Evolutionary conservation across 2,329 filamentous ascomycete species (phyloP).

Genomic region (Pseudogymnoascus sp.): DNA sequence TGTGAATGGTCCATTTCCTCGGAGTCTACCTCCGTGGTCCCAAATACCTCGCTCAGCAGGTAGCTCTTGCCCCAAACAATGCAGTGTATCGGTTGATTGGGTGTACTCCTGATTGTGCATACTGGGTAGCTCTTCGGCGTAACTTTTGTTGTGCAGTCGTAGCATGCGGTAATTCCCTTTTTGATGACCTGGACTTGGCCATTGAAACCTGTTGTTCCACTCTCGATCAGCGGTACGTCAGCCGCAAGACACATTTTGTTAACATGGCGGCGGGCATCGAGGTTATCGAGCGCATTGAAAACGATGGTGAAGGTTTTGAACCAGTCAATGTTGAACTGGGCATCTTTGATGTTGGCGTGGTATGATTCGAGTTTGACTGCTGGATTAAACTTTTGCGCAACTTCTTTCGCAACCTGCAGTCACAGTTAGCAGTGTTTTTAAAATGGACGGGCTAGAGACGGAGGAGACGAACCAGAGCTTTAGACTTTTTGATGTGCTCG

Average conservation of each 20-base stretch:
- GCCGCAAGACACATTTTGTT: conserved; percentile 96
- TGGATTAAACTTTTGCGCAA: conserved; percentile 83
- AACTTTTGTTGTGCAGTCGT: conserved; percentile 87
- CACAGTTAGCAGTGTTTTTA: conserved; percentile 16
- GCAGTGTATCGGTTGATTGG: conserved; percentile 93
- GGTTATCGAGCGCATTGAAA: conserved; percentile 94
- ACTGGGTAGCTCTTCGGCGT: conserved; percentile 89
- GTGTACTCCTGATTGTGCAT: conserved; percentile 93
- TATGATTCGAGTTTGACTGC: conserved; percentile 78
- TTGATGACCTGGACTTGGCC: conserved; percentile 96
- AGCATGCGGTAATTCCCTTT: conserved; percentile 86
- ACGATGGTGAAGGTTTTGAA: conserved; percentile 76
- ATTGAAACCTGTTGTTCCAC: conserved; percentile 94
- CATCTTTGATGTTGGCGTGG: conserved; percentile 91
- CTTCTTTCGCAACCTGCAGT: conserved; percentile 77
- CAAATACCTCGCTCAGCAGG: conserved; percentile 85
- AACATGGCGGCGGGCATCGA: conserved; percentile 87
- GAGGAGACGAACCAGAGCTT: conserved; percentile 62
- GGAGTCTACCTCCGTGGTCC: conserved; percentile 77
- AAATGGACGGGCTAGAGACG: not conserved
- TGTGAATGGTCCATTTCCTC: conserved; percentile 70
- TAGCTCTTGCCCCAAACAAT: conserved; percentile 99
- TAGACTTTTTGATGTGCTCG: conserved; percentile 96
- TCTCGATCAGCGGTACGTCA: conserved; percentile 85
- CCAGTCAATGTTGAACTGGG: conserved; percentile 78